Percentiles rank a stretch among this genome's conserved stretches.
Evolutionary conservation across 2,329 filamentous ascomycete species (phyloP).

Genomic region (Claviceps monticola): DNA sequence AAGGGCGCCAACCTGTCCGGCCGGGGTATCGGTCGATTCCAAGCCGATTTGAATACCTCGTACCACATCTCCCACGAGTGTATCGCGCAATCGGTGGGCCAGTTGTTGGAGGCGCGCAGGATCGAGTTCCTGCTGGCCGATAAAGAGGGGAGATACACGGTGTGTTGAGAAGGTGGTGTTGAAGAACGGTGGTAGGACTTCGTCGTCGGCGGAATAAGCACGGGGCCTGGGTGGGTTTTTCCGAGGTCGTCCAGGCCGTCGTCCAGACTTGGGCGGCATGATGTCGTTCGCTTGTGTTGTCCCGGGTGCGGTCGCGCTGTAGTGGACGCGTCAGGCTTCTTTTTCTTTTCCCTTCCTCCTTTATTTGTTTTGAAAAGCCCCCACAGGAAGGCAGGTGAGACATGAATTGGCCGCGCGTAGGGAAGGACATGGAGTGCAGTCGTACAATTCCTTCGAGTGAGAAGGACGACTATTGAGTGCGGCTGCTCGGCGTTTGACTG

Average conservation of each 20-base stretch:
- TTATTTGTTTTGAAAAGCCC: neutral
- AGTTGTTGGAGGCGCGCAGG: conserved; percentile 26
- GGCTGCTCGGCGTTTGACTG: no score
- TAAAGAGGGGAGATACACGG: conserved; percentile 38
- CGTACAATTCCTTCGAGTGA: neutral
- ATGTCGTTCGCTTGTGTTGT: neutral
- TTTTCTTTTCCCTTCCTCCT: neutral
- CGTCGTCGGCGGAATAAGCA: conserved; percentile 12
- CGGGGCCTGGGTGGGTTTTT: conserved; percentile 7
- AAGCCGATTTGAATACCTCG: conserved; percentile 42
- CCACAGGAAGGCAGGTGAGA: neutral
- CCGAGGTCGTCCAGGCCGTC: conserved; percentile 1
- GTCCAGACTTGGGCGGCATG: conserved; percentile 4
- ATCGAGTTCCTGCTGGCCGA: conserved; percentile 28
- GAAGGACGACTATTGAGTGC: neutral
- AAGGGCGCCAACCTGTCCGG: conserved; percentile 27
- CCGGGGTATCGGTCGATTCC: conserved; percentile 26
- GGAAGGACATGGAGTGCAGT: neutral
- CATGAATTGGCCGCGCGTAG: neutral
- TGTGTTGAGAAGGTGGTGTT: conserved; percentile 45
- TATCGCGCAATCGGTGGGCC: conserved; percentile 36
- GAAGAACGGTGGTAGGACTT: conserved; percentile 31
- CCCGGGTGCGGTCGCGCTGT: neutral
- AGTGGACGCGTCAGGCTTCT: neutral
- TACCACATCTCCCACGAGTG: conserved; percentile 44